Conservation (phyloP, 768 basidiomycete genomes). For the Boletus tomentosulus region DNA sequence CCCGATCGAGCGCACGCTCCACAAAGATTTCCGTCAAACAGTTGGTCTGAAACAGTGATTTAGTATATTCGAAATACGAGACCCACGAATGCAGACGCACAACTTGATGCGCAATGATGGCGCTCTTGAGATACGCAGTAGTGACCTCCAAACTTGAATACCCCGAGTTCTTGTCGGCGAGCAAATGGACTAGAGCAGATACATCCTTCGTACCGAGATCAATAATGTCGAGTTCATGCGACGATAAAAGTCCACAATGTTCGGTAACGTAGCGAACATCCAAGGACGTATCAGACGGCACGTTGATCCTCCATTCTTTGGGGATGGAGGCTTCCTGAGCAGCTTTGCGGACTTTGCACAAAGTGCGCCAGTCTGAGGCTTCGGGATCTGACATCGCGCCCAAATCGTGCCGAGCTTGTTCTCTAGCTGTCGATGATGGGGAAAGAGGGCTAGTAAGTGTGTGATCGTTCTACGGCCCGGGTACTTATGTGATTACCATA, state of each 20-base stretch:
- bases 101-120: constrained; percentile 24
- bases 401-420: constrained; percentile 4
- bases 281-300: constrained; percentile 13
- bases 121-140: constrained; percentile 28
- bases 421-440: neutral
- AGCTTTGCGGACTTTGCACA: constrained; percentile 17
- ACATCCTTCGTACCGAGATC: constrained; percentile 26
- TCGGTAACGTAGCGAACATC: constrained; percentile 21
- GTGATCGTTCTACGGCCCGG: no score
- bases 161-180: constrained; percentile 16
- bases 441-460: no score
- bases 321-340: constrained; percentile 24
- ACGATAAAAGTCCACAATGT: constrained; percentile 21
- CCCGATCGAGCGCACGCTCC: constrained; percentile 23
- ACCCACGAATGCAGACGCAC: constrained; percentile 10
- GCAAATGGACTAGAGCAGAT: constrained; percentile 16
- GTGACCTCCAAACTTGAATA: constrained; percentile 28
- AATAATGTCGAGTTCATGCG: constrained; percentile 19
- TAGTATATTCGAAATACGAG: neutral
- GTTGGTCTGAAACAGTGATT: constrained; percentile 16
- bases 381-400: constrained; percentile 4
- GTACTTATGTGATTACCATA: no score
- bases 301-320: constrained; percentile 17
- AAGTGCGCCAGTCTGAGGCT: constrained; percentile 18
- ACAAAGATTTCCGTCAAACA: constrained; percentile 28